A percentile compares a stretch with the other conserved stretches of the same genome.
These are phyloP conservation scores for Cyphellophora attinorum DNA, from an alignment of 2,329 filamentous ascomycete genomes.

Conservation along the genomic window DNA sequence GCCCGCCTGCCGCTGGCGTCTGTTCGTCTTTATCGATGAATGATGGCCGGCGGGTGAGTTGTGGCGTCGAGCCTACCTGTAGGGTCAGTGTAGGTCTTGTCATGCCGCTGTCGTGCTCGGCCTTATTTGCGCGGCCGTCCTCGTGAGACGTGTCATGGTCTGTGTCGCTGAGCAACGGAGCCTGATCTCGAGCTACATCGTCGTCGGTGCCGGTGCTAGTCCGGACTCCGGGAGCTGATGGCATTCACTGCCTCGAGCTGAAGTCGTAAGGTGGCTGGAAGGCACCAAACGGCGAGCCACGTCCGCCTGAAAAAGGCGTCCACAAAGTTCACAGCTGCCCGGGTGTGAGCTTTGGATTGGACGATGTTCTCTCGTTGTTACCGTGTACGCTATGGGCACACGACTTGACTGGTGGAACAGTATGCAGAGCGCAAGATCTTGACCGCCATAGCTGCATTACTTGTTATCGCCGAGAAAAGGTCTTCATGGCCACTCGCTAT, in stretches of 20 bases:
- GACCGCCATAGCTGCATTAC: too few relatives aligned
- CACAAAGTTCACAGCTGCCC: too few relatives aligned
- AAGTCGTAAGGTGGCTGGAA: neutral
- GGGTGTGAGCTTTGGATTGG: too few relatives aligned
- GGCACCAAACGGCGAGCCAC: neutral
- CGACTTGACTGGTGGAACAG: too few relatives aligned
- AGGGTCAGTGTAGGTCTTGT: constrained; percentile 7
- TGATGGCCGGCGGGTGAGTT: constrained; percentile 13
- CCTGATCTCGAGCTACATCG: neutral
- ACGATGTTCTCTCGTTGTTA: too few relatives aligned
- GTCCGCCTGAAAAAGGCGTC: neutral
- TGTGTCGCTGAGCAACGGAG: neutral
- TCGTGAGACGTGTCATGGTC: neutral
- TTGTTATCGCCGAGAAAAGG: too few relatives aligned
- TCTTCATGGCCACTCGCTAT: too few relatives aligned
- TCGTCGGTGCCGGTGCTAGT: neutral
- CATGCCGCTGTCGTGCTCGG: neutral
- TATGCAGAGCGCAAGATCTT: too few relatives aligned
- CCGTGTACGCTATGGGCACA: too few relatives aligned
- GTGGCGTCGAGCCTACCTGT: constrained; percentile 4
- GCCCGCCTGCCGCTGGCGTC: constrained; percentile 8
- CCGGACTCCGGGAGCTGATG: neutral
- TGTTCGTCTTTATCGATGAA: constrained; percentile 19
- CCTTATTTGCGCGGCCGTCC: neutral
- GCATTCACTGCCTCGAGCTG: neutral